Conservation (phyloP, 306 rosid genomes). For the Boehmeria nivea region DNA sequence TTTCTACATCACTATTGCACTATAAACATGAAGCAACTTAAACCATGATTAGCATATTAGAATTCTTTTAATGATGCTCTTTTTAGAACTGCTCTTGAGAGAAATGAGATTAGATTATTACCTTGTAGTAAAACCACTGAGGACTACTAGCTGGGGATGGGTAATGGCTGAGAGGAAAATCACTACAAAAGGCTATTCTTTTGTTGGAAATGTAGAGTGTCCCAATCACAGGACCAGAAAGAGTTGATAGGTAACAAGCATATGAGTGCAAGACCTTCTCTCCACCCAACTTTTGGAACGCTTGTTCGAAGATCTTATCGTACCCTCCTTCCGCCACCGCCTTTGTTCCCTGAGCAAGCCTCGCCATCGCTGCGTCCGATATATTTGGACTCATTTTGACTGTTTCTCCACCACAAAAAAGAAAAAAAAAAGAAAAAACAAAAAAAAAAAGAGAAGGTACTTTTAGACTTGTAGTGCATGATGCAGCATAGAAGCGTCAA, state of each 20-base stretch:
- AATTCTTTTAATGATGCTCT: too few relatives aligned
- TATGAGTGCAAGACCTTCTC: conserved; percentile 54
- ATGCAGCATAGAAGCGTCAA: too few relatives aligned
- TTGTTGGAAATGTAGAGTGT: conserved; percentile 50
- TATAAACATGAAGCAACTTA: too few relatives aligned
- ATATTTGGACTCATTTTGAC: conserved; percentile 48
- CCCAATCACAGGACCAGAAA: conserved; percentile 62
- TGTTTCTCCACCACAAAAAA: too few relatives aligned
- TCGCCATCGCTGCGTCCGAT: conserved; percentile 65
- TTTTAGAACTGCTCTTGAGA: background rate
- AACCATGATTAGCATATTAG: too few relatives aligned
- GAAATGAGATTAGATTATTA: conserved; percentile 3
- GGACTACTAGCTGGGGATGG: conserved; percentile 37
- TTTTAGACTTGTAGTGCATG: too few relatives aligned
- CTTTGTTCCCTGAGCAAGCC: conserved; percentile 60
- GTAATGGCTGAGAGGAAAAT: conserved; percentile 41
- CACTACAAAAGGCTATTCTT: conserved; percentile 77
- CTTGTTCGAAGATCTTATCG: conserved; percentile 49
- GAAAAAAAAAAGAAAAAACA: too few relatives aligned
- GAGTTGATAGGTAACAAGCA: conserved; percentile 63
- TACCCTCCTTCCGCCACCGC: conserved; percentile 53
- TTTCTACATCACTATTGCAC: too few relatives aligned
- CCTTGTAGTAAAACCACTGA: conserved; percentile 53
- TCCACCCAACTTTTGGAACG: conserved; percentile 42
- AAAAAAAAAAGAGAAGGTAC: too few relatives aligned